Conservation (phyloP, 2,329 filamentous ascomycete species). For the Exophiala xenobiotica region DNA sequence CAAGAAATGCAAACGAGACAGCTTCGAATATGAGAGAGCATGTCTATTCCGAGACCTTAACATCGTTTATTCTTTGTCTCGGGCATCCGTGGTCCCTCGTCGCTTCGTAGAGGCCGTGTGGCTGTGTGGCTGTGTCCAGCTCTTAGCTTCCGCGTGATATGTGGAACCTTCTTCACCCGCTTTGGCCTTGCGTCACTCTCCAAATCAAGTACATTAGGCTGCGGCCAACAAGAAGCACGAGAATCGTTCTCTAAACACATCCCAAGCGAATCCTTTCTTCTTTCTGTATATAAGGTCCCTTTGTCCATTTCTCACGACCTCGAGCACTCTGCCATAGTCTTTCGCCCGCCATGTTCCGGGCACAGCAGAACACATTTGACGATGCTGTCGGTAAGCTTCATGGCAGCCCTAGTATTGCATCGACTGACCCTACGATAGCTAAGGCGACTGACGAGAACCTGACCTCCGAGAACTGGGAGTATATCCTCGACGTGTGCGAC, state of each 20-base stretch:
- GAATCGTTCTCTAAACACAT: not conserved
- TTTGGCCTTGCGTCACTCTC: constrained; percentile 37
- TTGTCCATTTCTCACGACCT: not conserved
- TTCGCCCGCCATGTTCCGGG: constrained; percentile 53
- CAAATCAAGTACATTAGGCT: constrained; percentile 42
- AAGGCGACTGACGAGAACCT: constrained; percentile 97
- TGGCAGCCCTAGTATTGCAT: not conserved
- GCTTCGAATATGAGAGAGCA: not conserved
- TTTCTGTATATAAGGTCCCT: not conserved
- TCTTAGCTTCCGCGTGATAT: not conserved
- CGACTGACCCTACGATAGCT: constrained; percentile 48
- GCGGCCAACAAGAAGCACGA: constrained; percentile 62
- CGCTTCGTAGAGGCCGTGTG: not conserved
- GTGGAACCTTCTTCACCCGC: not conserved
- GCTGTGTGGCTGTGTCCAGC: not conserved
- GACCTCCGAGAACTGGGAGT: constrained; percentile 79
- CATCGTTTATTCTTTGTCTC: too few species aligned
- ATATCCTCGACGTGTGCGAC: constrained; percentile 64
- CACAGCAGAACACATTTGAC: constrained; percentile 67
- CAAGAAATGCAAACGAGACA: constrained; percentile 15
- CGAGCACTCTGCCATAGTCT: not conserved
- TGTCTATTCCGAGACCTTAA: not conserved
- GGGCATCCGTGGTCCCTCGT: not conserved
- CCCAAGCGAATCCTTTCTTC: not conserved
- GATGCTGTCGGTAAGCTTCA: constrained; percentile 63